phyloP scores from a whole-genome alignment of 2,329 filamentous ascomycete genomes.

The Monilinia vaccinii-corymbosi region DNA sequence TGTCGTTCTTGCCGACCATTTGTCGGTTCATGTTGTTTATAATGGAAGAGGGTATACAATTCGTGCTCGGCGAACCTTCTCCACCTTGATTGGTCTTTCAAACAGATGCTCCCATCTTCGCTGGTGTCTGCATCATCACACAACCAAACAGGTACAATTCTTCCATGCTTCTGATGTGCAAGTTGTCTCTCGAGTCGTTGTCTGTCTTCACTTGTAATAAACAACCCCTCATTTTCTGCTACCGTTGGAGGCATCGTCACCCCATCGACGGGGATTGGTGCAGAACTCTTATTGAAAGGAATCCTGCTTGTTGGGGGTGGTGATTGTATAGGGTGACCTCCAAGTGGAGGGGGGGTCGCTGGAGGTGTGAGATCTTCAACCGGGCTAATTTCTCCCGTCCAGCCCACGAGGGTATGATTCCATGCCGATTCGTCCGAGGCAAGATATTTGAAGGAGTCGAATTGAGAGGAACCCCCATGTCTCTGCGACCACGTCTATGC shows the following conservation, averaged over 20 bases:
- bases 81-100: constrained; percentile 82
- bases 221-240: constrained; percentile 57
- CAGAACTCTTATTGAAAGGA: constrained; percentile 64
- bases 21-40: constrained; percentile 86
- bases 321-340: constrained; percentile 32
- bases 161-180: constrained; percentile 62
- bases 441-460: constrained; percentile 82
- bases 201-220: constrained; percentile 62
- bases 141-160: constrained; percentile 83
- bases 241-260: constrained; percentile 46
- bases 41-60: constrained; percentile 88
- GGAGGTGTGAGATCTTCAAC: constrained; percentile 40
- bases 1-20: constrained; percentile 74
- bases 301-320: constrained; percentile 30
- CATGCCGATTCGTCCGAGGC: constrained; percentile 76
- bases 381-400: constrained; percentile 78
- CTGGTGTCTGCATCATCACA: constrained; percentile 62
- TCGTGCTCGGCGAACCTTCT: constrained; percentile 84
- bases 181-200: constrained; percentile 65
- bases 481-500: constrained; percentile 63
- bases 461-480: constrained; percentile 81
- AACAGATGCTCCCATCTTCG: constrained; percentile 53
- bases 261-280: constrained; percentile 66
- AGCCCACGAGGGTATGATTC: constrained; percentile 88
- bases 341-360: constrained; percentile 40